Conservation (phyloP, 2,329 filamentous ascomycete genomes). For the Cercospora zeina region DNA sequence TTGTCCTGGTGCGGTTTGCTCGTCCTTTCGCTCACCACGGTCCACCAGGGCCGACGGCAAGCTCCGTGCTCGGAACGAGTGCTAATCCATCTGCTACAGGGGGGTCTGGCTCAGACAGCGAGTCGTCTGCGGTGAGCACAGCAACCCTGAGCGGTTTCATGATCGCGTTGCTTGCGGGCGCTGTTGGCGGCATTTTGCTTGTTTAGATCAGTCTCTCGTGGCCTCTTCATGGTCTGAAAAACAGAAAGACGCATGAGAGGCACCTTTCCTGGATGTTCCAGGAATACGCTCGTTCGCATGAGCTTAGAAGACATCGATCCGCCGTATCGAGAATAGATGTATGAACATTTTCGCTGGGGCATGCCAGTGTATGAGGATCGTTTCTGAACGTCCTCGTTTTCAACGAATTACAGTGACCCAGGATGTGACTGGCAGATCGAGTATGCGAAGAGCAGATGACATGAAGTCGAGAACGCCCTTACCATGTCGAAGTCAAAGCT, state of each 20-base stretch:
- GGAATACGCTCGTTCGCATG: background rate
- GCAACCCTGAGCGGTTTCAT: slow-evolving; percentile 6
- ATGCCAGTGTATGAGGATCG: background rate
- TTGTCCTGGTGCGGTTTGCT: background rate
- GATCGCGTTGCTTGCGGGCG: slow-evolving; percentile 1
- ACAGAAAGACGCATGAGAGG: background rate
- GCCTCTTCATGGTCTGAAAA: too few relatives aligned
- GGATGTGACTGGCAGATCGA: background rate
- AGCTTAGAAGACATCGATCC: background rate
- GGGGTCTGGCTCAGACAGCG: background rate
- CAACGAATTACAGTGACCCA: too few relatives aligned
- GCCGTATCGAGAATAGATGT: background rate
- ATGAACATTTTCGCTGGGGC: background rate
- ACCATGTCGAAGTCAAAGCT: slow-evolving; percentile 2
- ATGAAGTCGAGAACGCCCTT: background rate
- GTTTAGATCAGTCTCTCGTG: background rate
- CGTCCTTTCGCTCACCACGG: background rate
- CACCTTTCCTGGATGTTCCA: background rate
- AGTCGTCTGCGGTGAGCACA: slow-evolving; percentile 3
- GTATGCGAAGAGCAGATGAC: background rate
- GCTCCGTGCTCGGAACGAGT: background rate
- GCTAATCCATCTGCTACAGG: slow-evolving; percentile 10
- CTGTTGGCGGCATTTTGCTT: slow-evolving; percentile 9
- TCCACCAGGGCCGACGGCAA: background rate
- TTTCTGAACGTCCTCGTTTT: too few relatives aligned